phyloP scores from a whole-genome alignment of 2,329 filamentous ascomycete genomes.

The Aspergillus novofumigatus region DNA sequence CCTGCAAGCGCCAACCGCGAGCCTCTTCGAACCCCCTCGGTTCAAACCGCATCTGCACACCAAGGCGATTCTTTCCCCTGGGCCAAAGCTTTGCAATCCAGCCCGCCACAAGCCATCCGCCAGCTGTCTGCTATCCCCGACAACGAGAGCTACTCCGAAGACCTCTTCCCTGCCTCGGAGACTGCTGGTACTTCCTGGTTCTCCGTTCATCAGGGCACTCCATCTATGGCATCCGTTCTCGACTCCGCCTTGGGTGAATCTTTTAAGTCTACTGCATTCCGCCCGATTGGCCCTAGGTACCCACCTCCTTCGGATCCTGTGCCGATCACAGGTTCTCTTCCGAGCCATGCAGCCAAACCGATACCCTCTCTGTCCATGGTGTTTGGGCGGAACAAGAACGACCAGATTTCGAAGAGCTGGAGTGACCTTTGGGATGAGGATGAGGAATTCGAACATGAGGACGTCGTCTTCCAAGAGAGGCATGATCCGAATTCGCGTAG shows the following conservation, averaged over 20 bases:
- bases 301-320: conserved; percentile 57
- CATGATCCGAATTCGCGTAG: conserved; percentile 65
- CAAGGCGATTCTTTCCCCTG: conserved; percentile 81
- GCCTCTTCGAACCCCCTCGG: conserved; percentile 89
- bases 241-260: conserved; percentile 79
- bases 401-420: conserved; percentile 95
- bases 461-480: conserved; percentile 56
- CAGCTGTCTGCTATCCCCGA: conserved; percentile 83
- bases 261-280: conserved; percentile 66
- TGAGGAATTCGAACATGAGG: conserved; percentile 61
- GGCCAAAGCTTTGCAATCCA: conserved; percentile 83
- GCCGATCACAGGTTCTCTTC: conserved; percentile 75
- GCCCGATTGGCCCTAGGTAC: conserved; percentile 38
- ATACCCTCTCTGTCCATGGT: conserved; percentile 70
- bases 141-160: conserved; percentile 74
- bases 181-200: conserved; percentile 66
- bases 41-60: conserved; percentile 80
- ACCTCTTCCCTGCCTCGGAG: conserved; percentile 77
- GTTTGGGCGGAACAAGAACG: conserved; percentile 68
- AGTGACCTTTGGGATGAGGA: conserved; percentile 98
- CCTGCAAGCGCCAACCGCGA: conserved; percentile 84
- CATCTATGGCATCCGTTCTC: conserved; percentile 77
- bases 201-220: conserved; percentile 69
- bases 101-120: conserved; percentile 64
- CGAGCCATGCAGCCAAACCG: conserved; percentile 56